Evolutionary conservation across 805 yeast genomes (phyloP).

Genomic region (Candida arabinofermentans): DNA sequence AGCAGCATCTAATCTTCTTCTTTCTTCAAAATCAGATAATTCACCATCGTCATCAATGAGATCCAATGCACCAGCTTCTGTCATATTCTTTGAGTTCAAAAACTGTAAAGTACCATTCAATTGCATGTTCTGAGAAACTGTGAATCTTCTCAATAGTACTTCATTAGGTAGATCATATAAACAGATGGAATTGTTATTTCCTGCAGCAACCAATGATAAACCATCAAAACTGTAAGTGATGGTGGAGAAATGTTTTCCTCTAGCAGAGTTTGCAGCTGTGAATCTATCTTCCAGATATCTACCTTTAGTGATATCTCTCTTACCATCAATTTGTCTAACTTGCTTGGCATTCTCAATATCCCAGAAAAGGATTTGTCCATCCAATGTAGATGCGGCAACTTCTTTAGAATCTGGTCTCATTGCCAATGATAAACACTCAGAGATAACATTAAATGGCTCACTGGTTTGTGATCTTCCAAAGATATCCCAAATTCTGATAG

Average conservation of each 20-base stretch:
- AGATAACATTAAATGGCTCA: slow-evolving; percentile 82
- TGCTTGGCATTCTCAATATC: slow-evolving; percentile 81
- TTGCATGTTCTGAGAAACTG: slow-evolving; percentile 85
- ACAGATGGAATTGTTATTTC: slow-evolving; percentile 87
- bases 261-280: slow-evolving; percentile 69
- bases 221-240: slow-evolving; percentile 90
- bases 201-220: slow-evolving; percentile 81
- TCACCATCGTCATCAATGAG: slow-evolving; percentile 84
- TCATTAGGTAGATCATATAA: slow-evolving; percentile 86
- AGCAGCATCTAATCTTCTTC: slow-evolving; percentile 47
- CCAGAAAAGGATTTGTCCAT: slow-evolving; percentile 82
- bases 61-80: slow-evolving; percentile 84
- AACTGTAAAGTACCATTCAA: slow-evolving; percentile 81
- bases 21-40: slow-evolving; percentile 75
- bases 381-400: slow-evolving; percentile 82
- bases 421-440: slow-evolving; percentile 79
- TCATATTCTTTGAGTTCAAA: slow-evolving; percentile 76
- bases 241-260: slow-evolving; percentile 81
- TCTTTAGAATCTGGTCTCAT: slow-evolving; percentile 93
- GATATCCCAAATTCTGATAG: slow-evolving; percentile 88
- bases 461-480: slow-evolving; percentile 83
- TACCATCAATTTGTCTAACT: slow-evolving; percentile 78
- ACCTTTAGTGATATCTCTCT: slow-evolving; percentile 82
- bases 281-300: slow-evolving; percentile 81
- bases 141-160: slow-evolving; percentile 76